Evolutionary conservation across 106 monocot genomes (phyloP).

Genomic region (Dendrobium officinale): DNA sequence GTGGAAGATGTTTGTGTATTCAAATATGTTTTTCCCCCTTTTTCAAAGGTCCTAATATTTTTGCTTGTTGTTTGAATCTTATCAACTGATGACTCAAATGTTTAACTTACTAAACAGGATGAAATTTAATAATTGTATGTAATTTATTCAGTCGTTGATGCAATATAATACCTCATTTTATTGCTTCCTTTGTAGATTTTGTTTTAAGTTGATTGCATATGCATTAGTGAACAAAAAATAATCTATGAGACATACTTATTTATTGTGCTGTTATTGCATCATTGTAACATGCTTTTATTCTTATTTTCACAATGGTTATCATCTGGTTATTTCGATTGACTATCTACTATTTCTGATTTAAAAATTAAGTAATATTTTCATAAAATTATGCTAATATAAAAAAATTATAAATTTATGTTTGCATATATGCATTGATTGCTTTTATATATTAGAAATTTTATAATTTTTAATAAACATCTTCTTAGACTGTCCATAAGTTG

Average conservation of each 20-base stretch:
- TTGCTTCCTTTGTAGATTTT: constrained; percentile 49
- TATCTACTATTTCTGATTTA: no score
- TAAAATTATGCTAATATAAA: no score
- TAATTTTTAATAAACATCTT: no score
- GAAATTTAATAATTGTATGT: neutral
- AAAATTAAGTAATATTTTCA: no score
- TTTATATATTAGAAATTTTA: no score
- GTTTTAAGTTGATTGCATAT: constrained; percentile 57
- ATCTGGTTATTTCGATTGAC: no score
- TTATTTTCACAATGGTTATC: no score
- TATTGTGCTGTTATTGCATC: neutral
- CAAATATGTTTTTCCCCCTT: constrained; percentile 48
- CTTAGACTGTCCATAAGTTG: no score
- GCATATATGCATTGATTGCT: no score
- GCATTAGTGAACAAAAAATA: constrained; percentile 27
- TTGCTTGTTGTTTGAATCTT: constrained; percentile 59
- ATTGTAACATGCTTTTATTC: no score
- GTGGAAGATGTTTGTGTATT: constrained; percentile 90
- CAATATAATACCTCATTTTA: neutral
- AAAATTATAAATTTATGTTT: no score
- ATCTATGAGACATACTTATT: constrained; percentile 29
- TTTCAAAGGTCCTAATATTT: constrained; percentile 21
- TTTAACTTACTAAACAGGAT: constrained; percentile 40
- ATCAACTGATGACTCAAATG: constrained; percentile 57
- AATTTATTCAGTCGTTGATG: neutral